Conservation (phyloP, 1,284 basidiomycete species). For the Puccinia coronata region DNA sequence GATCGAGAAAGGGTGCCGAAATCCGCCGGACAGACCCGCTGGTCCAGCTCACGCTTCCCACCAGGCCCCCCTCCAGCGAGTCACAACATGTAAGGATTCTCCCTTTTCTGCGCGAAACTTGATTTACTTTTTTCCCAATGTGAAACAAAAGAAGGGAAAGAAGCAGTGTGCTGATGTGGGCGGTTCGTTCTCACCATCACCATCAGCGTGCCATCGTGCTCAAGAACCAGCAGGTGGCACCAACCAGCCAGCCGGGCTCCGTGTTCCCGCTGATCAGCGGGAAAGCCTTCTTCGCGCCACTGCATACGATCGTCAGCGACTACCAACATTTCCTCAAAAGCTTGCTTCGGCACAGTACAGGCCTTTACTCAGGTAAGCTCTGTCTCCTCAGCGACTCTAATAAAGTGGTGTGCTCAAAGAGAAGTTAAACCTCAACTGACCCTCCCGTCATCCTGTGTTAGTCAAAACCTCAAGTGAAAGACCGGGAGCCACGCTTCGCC, state of each 20-base stretch:
- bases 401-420: no score
- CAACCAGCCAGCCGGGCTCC: neutral
- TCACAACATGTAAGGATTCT: neutral
- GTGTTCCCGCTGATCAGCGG: neutral
- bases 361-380: neutral
- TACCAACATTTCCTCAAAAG: neutral
- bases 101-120: neutral
- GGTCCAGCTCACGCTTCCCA: neutral
- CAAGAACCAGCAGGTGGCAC: neutral
- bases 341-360: neutral
- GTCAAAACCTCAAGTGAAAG: no score
- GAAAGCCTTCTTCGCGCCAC: neutral
- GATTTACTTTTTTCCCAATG: neutral
- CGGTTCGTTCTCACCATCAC: neutral
- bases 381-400: no score
- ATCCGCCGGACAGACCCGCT: neutral
- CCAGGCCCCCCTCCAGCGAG: neutral
- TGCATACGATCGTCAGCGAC: neutral
- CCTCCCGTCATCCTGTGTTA: neutral
- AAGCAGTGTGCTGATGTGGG: neutral
- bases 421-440: neutral
- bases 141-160: neutral
- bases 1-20: neutral
- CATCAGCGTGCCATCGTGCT: neutral
- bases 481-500: no score